A percentile compares a stretch with the other conserved stretches of the same genome.
phyloP scores from a whole-genome alignment of 306 rosid species.

The Ormosia semicastrata region DNA sequence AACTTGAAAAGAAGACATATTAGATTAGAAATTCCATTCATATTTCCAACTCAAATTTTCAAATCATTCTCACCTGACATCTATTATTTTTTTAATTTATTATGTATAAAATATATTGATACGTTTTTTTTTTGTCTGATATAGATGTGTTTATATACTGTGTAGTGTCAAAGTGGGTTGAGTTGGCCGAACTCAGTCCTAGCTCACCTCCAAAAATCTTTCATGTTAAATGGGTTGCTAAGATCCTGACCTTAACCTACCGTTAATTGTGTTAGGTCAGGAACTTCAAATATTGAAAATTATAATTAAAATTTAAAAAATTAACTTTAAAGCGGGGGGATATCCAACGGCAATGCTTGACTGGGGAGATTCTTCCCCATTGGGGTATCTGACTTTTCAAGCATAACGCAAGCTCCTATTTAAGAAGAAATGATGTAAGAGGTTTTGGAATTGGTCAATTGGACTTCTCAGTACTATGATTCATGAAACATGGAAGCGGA shows the following conservation, averaged over 20 bases:
- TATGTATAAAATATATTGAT: neutral
- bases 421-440: no score
- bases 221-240: neutral
- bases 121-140: no score
- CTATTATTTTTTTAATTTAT: neutral
- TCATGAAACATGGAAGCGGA: no score
- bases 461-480: no score
- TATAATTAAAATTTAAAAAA: neutral
- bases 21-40: slow-evolving; percentile 4
- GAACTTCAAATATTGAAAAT: neutral
- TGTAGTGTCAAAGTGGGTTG: neutral
- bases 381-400: no score
- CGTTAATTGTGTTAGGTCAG: neutral
- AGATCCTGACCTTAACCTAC: neutral
- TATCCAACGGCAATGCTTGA: no score
- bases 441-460: no score
- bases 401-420: no score
- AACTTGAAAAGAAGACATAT: neutral
- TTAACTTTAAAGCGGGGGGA: no score
- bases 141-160: no score
- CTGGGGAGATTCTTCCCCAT: no score
- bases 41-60: neutral
- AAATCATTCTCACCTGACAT: neutral
- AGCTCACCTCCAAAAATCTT: neutral
- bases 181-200: neutral